Percentiles rank a stretch among this genome's conserved stretches.
These are phyloP conservation scores for Coprinellus micaceus DNA, from an alignment of 768 basidiomycete species.

Conservation along the genomic window DNA sequence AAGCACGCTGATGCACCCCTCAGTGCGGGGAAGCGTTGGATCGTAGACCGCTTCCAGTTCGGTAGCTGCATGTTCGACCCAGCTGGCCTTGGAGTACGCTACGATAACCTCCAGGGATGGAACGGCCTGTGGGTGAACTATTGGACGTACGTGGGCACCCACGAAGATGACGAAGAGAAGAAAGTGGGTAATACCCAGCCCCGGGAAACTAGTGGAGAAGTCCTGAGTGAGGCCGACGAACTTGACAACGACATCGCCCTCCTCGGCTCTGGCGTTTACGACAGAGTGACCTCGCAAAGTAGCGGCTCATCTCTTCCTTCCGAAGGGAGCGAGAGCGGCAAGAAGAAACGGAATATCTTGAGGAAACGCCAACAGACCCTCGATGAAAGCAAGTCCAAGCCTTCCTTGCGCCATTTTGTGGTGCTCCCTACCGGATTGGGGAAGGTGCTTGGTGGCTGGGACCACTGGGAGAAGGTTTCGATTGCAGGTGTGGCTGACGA, in stretches of 20 bases:
- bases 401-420: slow-evolving; percentile 43
- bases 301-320: slow-evolving; percentile 15
- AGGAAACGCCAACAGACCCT: slow-evolving; percentile 21
- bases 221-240: not conserved
- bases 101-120: slow-evolving; percentile 45
- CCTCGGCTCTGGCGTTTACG: slow-evolving; percentile 21
- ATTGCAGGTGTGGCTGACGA: slow-evolving; percentile 52
- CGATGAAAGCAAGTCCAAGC: slow-evolving; percentile 19
- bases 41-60: slow-evolving; percentile 56
- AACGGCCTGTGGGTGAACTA: slow-evolving; percentile 57
- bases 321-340: slow-evolving; percentile 17
- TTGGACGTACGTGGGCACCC: slow-evolving; percentile 48
- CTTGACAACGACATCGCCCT: slow-evolving; percentile 25
- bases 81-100: slow-evolving; percentile 44
- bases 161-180: slow-evolving; percentile 10
- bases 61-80: slow-evolving; percentile 59
- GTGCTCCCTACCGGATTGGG: slow-evolving; percentile 47
- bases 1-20: slow-evolving; percentile 54
- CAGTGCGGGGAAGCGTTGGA: slow-evolving; percentile 45
- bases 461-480: slow-evolving; percentile 49
- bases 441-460: slow-evolving; percentile 36
- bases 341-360: slow-evolving; percentile 14
- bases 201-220: slow-evolving; percentile 15
- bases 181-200: not conserved
- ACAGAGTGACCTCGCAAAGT: slow-evolving; percentile 8